Base-by-base conservation (phyloP, 2,329 filamentous ascomycete genomes). In the Ceratocystis ficicola region DNA sequence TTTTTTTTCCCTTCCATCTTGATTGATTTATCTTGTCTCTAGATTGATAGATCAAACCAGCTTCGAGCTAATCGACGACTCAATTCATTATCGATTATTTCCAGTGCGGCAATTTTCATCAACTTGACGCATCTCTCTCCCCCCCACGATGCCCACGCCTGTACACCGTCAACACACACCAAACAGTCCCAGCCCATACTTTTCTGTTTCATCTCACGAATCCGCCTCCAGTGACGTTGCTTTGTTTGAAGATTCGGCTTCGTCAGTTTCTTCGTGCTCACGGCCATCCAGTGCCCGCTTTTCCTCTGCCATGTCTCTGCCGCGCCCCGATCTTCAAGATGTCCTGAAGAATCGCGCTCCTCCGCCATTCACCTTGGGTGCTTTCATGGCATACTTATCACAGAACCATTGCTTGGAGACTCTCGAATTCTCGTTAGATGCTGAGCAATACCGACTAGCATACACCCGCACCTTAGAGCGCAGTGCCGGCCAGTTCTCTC, bases 341-440 rank as follows among this genome's bases (percentile, higher is more conserved):
- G 95, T 99, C 32, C 83, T 99, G 57, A 83, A 89, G 69, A 94
- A 96, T 76, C 84, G 83, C 57, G 89, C 94, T 44, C 86, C 89
- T 7, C 86, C 90, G 50, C 94, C 94, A 70, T 97, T 90, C 82
- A 96, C 92, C 0, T 80, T 96, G 7, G 86, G 85, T 68, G 93
- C 93, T 41, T 97, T 97, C 76, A 97, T 94, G 85, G 92, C 92
- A 66, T 97, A 95, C 72, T 82, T 97, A 3, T 96, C 93, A 0
- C 92, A 95, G 73, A 97, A 97, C 72, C 93, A 97, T 76, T 99
- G 94, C 73, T 79, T 97, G 69, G 94, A 99, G 76, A 96, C 92
- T 1, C 80, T 99, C 48, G 94, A 97, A 73, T 99, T 99, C 75
- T 96, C 92, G 50, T 87, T 96, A 81, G 94, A 96, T 74, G 89